phyloP scores from a whole-genome alignment of 1,139 yeast genomes.

The Candida albicans region DNA sequence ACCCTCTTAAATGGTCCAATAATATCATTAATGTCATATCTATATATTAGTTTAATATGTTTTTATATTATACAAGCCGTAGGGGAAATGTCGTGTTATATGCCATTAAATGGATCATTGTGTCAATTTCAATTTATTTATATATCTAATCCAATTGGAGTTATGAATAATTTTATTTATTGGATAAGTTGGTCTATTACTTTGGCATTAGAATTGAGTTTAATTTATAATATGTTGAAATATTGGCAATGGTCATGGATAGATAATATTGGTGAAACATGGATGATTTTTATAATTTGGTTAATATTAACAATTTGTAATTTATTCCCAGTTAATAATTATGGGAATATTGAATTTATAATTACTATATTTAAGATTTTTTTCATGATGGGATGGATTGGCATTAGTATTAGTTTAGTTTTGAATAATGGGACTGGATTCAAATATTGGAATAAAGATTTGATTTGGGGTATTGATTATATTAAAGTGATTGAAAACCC shows the following conservation, averaged over 20 bases:
- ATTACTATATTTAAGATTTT: conserved; percentile 22
- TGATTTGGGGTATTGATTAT: conserved; percentile 11
- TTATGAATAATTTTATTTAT: conserved; percentile 23
- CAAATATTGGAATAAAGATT: conserved; percentile 10
- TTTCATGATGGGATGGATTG: conserved; percentile 21
- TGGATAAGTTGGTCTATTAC: conserved; percentile 32
- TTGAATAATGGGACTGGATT: conserved; percentile 9
- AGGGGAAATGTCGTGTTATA: conserved; percentile 22
- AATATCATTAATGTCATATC: conserved; percentile 19
- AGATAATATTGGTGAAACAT: conserved; percentile 1
- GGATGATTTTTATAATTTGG: conserved; percentile 18
- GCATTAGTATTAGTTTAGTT: conserved; percentile 7
- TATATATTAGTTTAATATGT: conserved; percentile 19
- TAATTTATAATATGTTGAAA: conserved; percentile 18
- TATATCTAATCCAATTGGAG: conserved; percentile 19
- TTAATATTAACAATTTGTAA: conserved; percentile 18
- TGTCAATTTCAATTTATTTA: conserved; percentile 23
- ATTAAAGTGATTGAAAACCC: conserved; percentile 11
- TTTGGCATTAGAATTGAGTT: conserved; percentile 24
- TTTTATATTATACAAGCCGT: conserved; percentile 20
- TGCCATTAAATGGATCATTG: conserved; percentile 24
- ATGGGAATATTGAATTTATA: conserved; percentile 24
- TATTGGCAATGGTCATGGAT: conserved; percentile 16
- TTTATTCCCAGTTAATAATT: conserved; percentile 23
- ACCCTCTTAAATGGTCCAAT: conserved; percentile 22